These are phyloP conservation scores for Anisodus tanguticus DNA, from an alignment of 257 asterid genomes.

Conservation along the genomic window DNA sequence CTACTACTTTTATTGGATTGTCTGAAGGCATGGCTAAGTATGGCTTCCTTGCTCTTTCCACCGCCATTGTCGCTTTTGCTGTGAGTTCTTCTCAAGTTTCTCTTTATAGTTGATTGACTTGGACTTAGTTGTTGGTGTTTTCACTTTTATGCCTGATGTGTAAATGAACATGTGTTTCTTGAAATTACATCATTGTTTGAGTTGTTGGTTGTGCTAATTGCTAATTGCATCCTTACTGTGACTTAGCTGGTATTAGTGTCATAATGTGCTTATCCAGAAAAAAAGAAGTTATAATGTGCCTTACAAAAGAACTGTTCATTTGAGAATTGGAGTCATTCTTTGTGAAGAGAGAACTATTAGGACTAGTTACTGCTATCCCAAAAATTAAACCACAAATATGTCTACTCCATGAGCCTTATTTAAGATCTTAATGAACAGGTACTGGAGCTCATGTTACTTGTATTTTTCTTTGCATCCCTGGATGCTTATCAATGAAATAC, in stretches of 20 bases:
- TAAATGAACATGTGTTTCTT: too few relatives aligned
- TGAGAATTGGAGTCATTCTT: background rate
- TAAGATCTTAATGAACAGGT: background rate
- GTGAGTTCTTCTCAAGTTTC: slow-evolving; percentile 59
- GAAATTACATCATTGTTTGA: background rate
- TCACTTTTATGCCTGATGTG: too few relatives aligned
- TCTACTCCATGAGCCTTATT: background rate
- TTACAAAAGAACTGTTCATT: background rate
- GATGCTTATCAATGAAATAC: background rate
- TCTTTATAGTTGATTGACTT: background rate
- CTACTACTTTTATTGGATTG: slow-evolving; percentile 69
- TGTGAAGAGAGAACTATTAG: background rate
- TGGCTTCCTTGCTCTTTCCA: slow-evolving; percentile 91
- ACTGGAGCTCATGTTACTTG: background rate
- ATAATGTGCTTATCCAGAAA: background rate
- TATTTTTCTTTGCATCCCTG: background rate
- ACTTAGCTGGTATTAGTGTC: background rate
- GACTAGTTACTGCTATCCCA: background rate
- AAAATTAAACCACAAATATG: background rate
- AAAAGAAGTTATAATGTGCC: background rate
- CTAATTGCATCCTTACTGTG: background rate
- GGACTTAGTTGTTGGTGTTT: too few relatives aligned
- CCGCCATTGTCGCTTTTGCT: slow-evolving; percentile 82
- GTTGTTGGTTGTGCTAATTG: background rate
- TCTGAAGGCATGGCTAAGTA: slow-evolving; percentile 98